Base-by-base conservation (phyloP, 306 rosid species). In the Inga leiocalycina region DNA sequence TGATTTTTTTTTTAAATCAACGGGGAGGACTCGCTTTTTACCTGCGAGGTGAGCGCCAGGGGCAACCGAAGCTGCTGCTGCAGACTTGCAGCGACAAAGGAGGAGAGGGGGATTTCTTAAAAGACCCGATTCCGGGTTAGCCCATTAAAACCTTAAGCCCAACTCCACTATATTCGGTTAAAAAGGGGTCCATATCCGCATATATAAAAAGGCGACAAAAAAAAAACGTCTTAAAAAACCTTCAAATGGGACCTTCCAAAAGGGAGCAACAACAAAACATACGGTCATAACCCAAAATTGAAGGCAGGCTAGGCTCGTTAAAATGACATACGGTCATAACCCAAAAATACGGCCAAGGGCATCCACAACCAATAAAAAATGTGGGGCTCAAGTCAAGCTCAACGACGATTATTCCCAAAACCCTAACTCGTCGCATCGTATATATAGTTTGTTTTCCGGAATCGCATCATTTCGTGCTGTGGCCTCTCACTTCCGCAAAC, bases 401-500 rank as follows among this genome's bases (percentile, higher is more conserved):
- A 45, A 51, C n/a, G 9, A 0, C 17, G 3, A 15, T 48, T 11
- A 65, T 34, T 45, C 32, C 51, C 78, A 64, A 72, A 83, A 84
- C 84, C 87, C 88, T 85, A 85, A 66, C 48, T 49, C 13, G 41
- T 2, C 11, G 15, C 41, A 4, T 32, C n/a, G 54, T 85, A 85
- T 80, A 85, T 76, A 81, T 52, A 16, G 8, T 10, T 2, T n/a
- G 34, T 11, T 54, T 71, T 22, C 5, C 16, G 14, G 0, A 7
- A 0, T 14, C 22, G 9, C 4, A 7, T 0, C 10, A 52, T 10
- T 2, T 22, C 13, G 14, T 24, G 11, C 39, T 71, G 37, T 11
- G 39, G 41, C 81, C 88, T 73, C 79, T 46, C 72, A 34, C 81
- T 2, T 41, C 20, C 24, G 48, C 72, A 79, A 90, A 88, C 91